Evolutionary conservation across 176 grass and related monocot genomes (phyloP).

Genomic region (Oryza longistaminata): DNA sequence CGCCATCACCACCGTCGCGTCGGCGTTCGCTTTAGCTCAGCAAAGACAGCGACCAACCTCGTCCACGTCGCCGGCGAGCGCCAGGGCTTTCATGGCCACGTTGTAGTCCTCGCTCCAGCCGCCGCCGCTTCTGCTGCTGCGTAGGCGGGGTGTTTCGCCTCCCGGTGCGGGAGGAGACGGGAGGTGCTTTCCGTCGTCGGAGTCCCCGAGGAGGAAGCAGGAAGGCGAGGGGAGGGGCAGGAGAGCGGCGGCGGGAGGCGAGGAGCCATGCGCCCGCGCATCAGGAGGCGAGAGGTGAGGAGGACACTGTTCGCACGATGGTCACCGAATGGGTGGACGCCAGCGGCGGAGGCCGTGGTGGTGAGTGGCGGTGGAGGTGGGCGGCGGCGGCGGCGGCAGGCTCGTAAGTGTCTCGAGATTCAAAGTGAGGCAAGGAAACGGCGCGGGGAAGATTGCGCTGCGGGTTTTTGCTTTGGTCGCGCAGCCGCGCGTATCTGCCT

Average conservation of each 20-base stretch:
- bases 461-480: not conserved
- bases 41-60: slow-evolving; percentile 57
- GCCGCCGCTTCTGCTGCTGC: not conserved
- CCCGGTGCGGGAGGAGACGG: not conserved
- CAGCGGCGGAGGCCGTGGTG: slow-evolving; percentile 34
- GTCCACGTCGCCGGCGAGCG: slow-evolving; percentile 44
- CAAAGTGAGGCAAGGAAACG: not conserved
- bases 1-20: not conserved
- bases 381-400: slow-evolving; percentile 13
- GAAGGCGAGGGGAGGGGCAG: slow-evolving; percentile 1
- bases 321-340: slow-evolving; percentile 27
- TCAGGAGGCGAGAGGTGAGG: slow-evolving; percentile 25
- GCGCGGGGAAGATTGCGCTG: not conserved
- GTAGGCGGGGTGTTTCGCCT: not conserved
- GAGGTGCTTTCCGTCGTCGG: slow-evolving; percentile 21
- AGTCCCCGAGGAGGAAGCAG: slow-evolving; percentile 27
- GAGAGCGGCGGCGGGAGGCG: slow-evolving; percentile 27
- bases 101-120: slow-evolving; percentile 59
- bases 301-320: slow-evolving; percentile 36
- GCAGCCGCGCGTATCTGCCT: not conserved
- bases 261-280: slow-evolving; percentile 46
- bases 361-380: not conserved
- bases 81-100: slow-evolving; percentile 60
- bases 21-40: slow-evolving; percentile 43
- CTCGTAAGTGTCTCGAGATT: not conserved